A percentile compares a stretch with the other conserved stretches of the same genome.
Conservation (phyloP, 2,329 filamentous ascomycete genomes). For the Scedosporium apiospermum region DNA sequence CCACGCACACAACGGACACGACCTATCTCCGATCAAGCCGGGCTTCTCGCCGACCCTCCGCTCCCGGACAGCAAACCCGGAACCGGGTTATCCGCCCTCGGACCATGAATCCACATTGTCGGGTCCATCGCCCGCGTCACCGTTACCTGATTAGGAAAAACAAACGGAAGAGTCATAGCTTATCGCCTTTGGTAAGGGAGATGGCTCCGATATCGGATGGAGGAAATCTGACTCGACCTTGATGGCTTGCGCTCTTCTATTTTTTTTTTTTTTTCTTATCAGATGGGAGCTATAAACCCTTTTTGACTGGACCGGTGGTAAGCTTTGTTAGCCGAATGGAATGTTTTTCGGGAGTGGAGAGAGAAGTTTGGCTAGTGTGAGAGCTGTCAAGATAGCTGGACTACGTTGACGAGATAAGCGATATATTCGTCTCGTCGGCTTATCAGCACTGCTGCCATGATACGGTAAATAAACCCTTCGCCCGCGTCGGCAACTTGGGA, state of each 20-base stretch:
- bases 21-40: too few species aligned
- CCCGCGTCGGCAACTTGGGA: background rate
- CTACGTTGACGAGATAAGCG: background rate
- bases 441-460: background rate
- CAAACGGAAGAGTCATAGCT: background rate
- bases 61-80: background rate
- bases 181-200: background rate
- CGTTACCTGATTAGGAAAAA: background rate
- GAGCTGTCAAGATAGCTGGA: background rate
- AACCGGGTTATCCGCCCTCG: background rate
- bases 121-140: background rate
- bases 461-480: background rate
- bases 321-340: background rate
- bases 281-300: background rate
- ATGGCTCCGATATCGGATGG: background rate
- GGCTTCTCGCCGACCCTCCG: background rate
- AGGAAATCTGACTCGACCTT: too few species aligned
- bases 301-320: background rate
- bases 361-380: background rate
- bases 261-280: too few species aligned
- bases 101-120: background rate
- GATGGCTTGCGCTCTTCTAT: too few species aligned
- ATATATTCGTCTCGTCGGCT: background rate
- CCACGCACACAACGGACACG: too few species aligned
- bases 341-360: background rate